phyloP scores from a whole-genome alignment of 179 eudicot species.

The Carnegiea gigantea region DNA sequence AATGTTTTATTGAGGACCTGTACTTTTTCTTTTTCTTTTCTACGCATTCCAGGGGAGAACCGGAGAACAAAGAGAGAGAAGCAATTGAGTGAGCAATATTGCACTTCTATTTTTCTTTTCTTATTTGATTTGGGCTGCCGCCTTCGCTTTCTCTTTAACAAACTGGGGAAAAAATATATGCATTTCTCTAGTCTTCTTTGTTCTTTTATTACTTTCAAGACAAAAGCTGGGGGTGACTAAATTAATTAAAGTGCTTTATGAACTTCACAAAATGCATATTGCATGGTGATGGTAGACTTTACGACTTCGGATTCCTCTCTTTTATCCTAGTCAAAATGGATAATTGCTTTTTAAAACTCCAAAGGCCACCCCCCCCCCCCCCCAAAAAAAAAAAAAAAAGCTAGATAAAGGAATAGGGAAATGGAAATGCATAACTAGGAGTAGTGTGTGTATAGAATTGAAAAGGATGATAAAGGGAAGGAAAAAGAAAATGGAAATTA shows the following conservation, averaged over 20 bases:
- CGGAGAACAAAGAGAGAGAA: too few species aligned
- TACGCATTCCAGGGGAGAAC: too few species aligned
- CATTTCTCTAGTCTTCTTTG: not conserved
- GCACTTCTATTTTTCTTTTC: not conserved
- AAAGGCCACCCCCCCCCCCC: not conserved
- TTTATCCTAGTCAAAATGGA: slow-evolving; percentile 10
- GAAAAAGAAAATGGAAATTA: not conserved
- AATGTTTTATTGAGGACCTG: too few species aligned
- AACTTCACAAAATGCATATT: not conserved
- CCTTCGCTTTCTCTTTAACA: slow-evolving; percentile 15
- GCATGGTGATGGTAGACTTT: slow-evolving; percentile 15
- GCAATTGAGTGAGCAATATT: not conserved
- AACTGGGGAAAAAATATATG: not conserved
- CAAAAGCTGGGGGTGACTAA: not conserved
- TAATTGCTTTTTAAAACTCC: slow-evolving; percentile 12
- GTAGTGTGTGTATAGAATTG: not conserved
- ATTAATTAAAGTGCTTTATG: slow-evolving; percentile 16
- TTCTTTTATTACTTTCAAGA: slow-evolving; percentile 6
- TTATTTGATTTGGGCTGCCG: not conserved
- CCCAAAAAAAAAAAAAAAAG: slow-evolving; percentile 1
- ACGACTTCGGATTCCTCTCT: slow-evolving; percentile 12
- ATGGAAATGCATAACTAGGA: not conserved
- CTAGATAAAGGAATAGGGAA: slow-evolving; percentile 10
- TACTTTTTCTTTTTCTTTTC: too few species aligned
- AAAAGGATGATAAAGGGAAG: not conserved